Conservation (phyloP, 148 eudicot genomes). For the Chenopodium berlandieri region DNA sequence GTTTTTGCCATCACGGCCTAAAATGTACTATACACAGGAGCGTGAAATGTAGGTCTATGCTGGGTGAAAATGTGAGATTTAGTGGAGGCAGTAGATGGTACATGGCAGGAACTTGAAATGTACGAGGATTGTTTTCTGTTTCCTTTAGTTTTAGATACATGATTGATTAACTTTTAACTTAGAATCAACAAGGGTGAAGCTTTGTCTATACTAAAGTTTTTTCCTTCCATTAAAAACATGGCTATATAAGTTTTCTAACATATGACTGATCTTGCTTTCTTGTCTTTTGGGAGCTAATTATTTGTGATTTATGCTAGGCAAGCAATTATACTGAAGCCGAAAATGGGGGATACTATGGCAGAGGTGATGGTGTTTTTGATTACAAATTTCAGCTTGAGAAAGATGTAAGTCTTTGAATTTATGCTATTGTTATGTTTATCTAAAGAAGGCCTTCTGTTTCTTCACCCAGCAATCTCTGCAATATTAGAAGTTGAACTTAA, state of each 20-base stretch:
- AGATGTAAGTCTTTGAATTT: conserved; percentile 27
- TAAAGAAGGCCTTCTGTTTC: neutral
- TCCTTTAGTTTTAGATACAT: neutral
- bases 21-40: neutral
- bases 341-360: conserved; percentile 26
- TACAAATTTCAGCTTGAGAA: conserved; percentile 38
- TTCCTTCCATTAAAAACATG: neutral
- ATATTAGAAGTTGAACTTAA: neutral
- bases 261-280: neutral
- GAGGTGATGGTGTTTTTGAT: conserved; percentile 26
- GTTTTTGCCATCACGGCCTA: neutral
- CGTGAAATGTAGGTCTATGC: neutral
- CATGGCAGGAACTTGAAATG: neutral
- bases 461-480: neutral
- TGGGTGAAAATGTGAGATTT: neutral
- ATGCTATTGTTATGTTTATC: too few species aligned
- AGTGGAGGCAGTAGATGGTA: neutral
- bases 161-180: neutral
- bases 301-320: conserved; percentile 22
- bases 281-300: conserved; percentile 10
- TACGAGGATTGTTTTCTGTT: neutral
- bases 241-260: neutral
- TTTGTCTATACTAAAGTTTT: neutral
- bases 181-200: neutral
- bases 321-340: conserved; percentile 17